These are phyloP conservation scores for Penicillium capsulatum DNA, from an alignment of 2,329 filamentous ascomycete species.

Conservation along the genomic window DNA sequence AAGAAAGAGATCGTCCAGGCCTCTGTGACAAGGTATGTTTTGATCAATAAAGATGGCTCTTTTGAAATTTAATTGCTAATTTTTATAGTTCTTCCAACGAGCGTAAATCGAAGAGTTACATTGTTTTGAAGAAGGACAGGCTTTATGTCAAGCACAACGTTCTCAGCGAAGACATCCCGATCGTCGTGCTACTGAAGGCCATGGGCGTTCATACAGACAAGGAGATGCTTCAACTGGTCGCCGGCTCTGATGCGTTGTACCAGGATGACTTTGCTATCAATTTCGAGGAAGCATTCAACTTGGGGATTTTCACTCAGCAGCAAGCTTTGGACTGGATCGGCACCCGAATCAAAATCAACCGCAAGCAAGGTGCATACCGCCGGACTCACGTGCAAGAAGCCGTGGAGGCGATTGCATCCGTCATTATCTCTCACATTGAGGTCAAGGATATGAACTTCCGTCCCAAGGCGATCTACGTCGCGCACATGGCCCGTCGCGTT, in stretches of 20 bases:
- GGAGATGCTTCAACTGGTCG: slow-evolving; percentile 87
- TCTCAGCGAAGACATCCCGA: slow-evolving; percentile 86
- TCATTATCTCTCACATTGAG: slow-evolving; percentile 91
- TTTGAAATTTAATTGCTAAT: slow-evolving; percentile 13
- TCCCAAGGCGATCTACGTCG: slow-evolving; percentile 94
- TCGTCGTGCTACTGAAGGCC: slow-evolving; percentile 88
- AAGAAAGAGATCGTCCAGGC: slow-evolving; percentile 94
- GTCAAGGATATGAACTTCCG: slow-evolving; percentile 90
- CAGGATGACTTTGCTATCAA: slow-evolving; percentile 95
- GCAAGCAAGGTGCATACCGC: slow-evolving; percentile 56
- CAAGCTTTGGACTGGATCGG: slow-evolving; percentile 94
- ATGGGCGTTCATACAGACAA: slow-evolving; percentile 91
- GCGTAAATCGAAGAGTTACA: slow-evolving; percentile 95
- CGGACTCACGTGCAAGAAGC: slow-evolving; percentile 87
- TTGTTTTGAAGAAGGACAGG: slow-evolving; percentile 87
- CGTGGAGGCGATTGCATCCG: slow-evolving; percentile 83
- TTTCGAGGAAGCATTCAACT: slow-evolving; percentile 84
- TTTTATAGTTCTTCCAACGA: slow-evolving; percentile 84
- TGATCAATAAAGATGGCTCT: too few relatives aligned
- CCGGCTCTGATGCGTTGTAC: slow-evolving; percentile 79
- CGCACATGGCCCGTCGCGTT: slow-evolving; percentile 94
- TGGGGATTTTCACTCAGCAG: slow-evolving; percentile 84
- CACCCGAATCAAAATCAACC: slow-evolving; percentile 78
- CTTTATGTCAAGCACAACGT: slow-evolving; percentile 91
- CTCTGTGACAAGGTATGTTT: slow-evolving; percentile 68